Evolutionary conservation across 225 moss, liverwort and hornwort species (phyloP), one percentile per base, ranked within the genome.

Genomic region (Rhytidiadelphus loreus): DNA sequence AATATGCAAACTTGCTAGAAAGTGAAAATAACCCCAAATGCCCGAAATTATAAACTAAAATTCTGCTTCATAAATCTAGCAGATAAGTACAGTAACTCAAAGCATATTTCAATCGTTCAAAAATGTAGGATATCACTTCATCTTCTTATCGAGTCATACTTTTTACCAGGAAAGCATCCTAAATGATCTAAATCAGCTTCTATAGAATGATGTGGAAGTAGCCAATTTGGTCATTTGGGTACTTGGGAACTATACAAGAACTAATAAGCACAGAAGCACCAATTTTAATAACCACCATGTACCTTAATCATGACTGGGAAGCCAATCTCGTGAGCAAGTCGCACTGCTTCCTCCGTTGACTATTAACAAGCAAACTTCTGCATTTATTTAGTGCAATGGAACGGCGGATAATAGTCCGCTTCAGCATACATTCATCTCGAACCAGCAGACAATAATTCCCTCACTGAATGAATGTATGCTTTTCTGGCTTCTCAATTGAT

Each of bases 271-370:
- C 29, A 90, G n/a, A 86, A n/a, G n/a, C n/a, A n/a, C n/a, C n/a
- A n/a, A n/a, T n/a, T n/a, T n/a, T n/a, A n/a, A n/a, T n/a, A n/a
- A 26, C 61, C 52, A 29, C 73, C 33, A 72, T 39, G 48, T 69
- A 98, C 96, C 96, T 98, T 98, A 69, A 98, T 98, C 97, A 98
- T 98, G 72, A 98, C 96, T 28, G 97, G 97, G 69, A 96, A 98
- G 75, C 96, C 96, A 65, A 98, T 98, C 66, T 98, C 97, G 81
- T 94, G 84, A 12, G 97, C 97, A 77, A 95, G 86, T 84, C 95
- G 96, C 35, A 96, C 87, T 56, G 96, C 97, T 93, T 96, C 97
- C 79, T 98, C 97, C 23, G 96, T 96, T 69, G 97, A 94, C 97
- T 98, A 84, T 88, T 5, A 55, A 83, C 56, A 58, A 80, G 61